A percentile compares a stretch with the other conserved stretches of the same genome.
Evolutionary conservation across 192 early-diverging fungal species (phyloP).

Genomic region (Lunasporangiospora selenospora): DNA sequence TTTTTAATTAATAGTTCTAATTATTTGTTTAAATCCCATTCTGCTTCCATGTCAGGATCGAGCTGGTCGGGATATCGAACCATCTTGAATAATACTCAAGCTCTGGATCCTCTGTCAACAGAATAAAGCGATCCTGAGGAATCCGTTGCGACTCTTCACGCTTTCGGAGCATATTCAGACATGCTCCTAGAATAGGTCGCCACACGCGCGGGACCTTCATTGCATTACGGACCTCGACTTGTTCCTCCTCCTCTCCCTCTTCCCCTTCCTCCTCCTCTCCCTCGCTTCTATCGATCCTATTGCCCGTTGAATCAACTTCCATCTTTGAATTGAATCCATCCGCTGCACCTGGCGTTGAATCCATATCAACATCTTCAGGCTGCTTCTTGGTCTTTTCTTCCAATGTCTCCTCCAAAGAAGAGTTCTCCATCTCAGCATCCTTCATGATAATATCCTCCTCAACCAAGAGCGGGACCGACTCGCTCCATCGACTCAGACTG

Average conservation of each 20-base stretch:
- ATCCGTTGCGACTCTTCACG: slow-evolving; percentile 12
- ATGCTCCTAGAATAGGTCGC: slow-evolving; percentile 55
- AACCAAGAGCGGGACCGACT: slow-evolving; percentile 47
- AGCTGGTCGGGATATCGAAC: slow-evolving; percentile 50
- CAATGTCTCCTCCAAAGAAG: too few relatives aligned
- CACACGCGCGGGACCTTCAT: slow-evolving; percentile 54
- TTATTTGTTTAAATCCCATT: slow-evolving; percentile 7
- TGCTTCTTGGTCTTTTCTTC: too few relatives aligned
- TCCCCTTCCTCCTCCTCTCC: slow-evolving; percentile 8
- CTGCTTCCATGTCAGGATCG: slow-evolving; percentile 35
- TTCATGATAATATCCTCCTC: slow-evolving; percentile 20
- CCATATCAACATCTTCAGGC: too few relatives aligned
- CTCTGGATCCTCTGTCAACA: slow-evolving; percentile 59
- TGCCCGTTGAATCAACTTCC: too few relatives aligned
- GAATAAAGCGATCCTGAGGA: slow-evolving; percentile 36
- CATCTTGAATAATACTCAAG: slow-evolving; percentile 54
- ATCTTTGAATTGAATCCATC: too few relatives aligned
- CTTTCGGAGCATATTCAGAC: slow-evolving; percentile 33
- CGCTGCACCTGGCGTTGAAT: too few relatives aligned
- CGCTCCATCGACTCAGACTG: slow-evolving; percentile 53
- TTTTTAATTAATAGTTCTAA: too few relatives aligned
- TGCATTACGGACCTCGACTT: slow-evolving; percentile 25
- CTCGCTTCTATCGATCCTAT: not conserved
- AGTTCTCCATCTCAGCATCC: not conserved
- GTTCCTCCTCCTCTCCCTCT: slow-evolving; percentile 28